phyloP scores from a whole-genome alignment of 179 eudicot genomes.

The Patellifolia procumbens region DNA sequence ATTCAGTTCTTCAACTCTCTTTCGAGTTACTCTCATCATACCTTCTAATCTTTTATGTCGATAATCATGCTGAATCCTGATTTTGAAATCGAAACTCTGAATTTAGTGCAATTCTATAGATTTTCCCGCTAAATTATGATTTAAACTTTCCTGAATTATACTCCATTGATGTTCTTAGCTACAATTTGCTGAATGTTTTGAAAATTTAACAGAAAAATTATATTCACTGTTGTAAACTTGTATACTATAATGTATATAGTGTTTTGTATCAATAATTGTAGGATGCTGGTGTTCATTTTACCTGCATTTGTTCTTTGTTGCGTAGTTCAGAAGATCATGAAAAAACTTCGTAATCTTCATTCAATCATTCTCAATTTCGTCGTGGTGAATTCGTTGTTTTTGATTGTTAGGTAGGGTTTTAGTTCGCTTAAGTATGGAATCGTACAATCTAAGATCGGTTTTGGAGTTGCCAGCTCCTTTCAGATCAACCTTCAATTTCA shows the following conservation, averaged over 20 bases:
- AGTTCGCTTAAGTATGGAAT: slow-evolving; percentile 46
- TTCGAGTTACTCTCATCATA: background rate
- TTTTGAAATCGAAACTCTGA: background rate
- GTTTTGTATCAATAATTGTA: no score
- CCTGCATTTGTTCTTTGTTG: no score
- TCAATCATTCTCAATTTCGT: no score
- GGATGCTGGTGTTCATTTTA: no score
- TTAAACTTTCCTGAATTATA: background rate
- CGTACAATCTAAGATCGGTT: slow-evolving; percentile 71
- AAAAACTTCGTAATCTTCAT: no score
- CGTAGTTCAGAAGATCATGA: no score
- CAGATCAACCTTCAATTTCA: slow-evolving; percentile 73
- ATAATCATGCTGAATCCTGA: background rate
- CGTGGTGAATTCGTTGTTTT: background rate
- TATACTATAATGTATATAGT: no score
- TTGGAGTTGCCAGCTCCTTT: slow-evolving; percentile 75
- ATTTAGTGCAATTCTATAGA: background rate
- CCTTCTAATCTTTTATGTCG: background rate
- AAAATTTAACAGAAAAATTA: background rate
- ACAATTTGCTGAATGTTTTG: background rate
- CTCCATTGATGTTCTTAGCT: background rate
- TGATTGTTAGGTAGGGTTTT: slow-evolving; percentile 20
- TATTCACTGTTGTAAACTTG: no score
- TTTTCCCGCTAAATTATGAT: background rate
- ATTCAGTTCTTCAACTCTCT: background rate